Percentiles rank a stretch among this genome's conserved stretches.
Evolutionary conservation across 2,329 filamentous ascomycete genomes (phyloP).

Genomic region (Botrytis galanthina): DNA sequence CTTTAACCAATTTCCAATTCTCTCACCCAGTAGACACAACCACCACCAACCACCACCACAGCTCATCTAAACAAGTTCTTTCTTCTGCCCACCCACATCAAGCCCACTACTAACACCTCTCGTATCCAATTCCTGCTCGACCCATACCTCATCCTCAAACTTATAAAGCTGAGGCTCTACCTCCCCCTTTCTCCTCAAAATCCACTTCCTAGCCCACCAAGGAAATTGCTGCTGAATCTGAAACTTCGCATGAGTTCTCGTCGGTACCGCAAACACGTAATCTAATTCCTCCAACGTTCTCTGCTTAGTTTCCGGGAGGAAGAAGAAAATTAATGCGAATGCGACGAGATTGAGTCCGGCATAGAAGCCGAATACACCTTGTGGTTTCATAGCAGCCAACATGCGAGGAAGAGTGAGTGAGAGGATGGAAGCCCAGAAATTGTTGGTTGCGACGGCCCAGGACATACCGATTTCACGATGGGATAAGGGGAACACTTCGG

Average conservation of each 20-base stretch:
- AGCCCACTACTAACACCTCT: conserved; percentile 7
- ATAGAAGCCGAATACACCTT: conserved; percentile 53
- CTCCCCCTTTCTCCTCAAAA: conserved; percentile 38
- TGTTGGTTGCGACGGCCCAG: conserved; percentile 59
- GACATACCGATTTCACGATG: conserved; percentile 64
- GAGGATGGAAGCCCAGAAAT: conserved; percentile 60
- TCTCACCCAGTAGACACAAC: not conserved
- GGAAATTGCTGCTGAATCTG: conserved; percentile 35
- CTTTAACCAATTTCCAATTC: not conserved
- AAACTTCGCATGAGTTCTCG: conserved; percentile 35
- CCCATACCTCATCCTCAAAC: conserved; percentile 20
- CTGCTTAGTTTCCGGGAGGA: conserved; percentile 58
- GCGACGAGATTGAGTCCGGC: conserved; percentile 55
- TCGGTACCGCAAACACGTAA: conserved; percentile 48
- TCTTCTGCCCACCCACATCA: not conserved
- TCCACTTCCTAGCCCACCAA: conserved; percentile 27
- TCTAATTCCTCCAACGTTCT: conserved; percentile 38
- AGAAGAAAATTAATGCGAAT: conserved; percentile 55
- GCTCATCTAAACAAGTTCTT: conserved; percentile 6
- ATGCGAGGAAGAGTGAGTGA: conserved; percentile 49
- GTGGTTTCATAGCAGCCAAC: conserved; percentile 25
- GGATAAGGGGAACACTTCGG: conserved; percentile 63
- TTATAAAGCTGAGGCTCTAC: conserved; percentile 11
- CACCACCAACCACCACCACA: not conserved
- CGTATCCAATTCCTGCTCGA: conserved; percentile 1